A percentile compares a stretch with the other conserved stretches of the same genome.
These are phyloP conservation scores for Chalciporus pseudorubinellus DNA, from an alignment of 768 basidiomycete genomes.

Conservation along the genomic window DNA sequence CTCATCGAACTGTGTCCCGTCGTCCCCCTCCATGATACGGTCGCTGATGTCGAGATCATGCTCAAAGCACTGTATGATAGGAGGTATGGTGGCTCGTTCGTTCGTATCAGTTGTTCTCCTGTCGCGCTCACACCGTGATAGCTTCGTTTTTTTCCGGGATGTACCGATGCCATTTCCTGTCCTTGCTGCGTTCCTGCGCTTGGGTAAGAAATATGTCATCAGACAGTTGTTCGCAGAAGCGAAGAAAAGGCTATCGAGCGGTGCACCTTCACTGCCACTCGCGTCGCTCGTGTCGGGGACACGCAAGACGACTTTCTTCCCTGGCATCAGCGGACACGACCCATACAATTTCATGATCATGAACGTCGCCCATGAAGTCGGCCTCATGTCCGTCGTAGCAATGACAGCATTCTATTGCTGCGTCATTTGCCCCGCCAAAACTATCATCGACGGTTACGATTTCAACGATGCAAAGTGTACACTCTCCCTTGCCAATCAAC, in stretches of 20 bases:
- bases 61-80: slow-evolving; percentile 21
- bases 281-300: neutral
- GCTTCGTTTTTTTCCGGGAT: slow-evolving; percentile 4
- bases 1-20: slow-evolving; percentile 22
- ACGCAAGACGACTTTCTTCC: neutral
- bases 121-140: neutral
- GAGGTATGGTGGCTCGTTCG: slow-evolving; percentile 4
- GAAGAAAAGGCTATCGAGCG: slow-evolving; percentile 1
- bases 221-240: slow-evolving; percentile 12
- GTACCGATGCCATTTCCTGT: slow-evolving; percentile 11
- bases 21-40: slow-evolving; percentile 14
- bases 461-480: neutral
- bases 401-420: slow-evolving; percentile 4
- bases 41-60: slow-evolving; percentile 12
- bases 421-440: slow-evolving; percentile 4
- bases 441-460: slow-evolving; percentile 11
- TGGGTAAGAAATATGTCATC: slow-evolving; percentile 16
- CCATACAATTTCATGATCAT: slow-evolving; percentile 12
- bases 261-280: neutral
- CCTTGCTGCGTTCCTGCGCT: slow-evolving; percentile 8
- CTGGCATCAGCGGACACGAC: slow-evolving; percentile 8
- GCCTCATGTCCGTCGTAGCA: neutral
- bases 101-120: neutral
- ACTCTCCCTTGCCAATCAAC: neutral
- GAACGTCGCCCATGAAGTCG: slow-evolving; percentile 14